phyloP scores from a whole-genome alignment of 805 yeast species.

The Aciculoconidium aculeatum region DNA sequence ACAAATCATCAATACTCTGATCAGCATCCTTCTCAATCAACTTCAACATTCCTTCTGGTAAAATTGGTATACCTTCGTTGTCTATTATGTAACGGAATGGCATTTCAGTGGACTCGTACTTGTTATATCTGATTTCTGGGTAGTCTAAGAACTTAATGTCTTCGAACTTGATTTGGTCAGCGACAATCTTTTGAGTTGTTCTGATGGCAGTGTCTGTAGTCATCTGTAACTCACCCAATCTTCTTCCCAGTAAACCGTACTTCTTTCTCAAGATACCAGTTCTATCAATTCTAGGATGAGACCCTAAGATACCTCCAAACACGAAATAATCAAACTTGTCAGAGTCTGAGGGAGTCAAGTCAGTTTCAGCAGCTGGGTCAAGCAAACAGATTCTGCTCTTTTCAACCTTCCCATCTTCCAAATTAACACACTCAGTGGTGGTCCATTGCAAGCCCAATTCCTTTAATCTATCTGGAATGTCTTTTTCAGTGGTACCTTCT shows the following conservation, averaged over 20 bases:
- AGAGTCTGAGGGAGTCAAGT: constrained; percentile 66
- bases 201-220: constrained; percentile 97
- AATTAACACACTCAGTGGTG: constrained; percentile 56
- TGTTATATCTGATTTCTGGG: constrained; percentile 86
- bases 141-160: constrained; percentile 82
- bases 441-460: constrained; percentile 79
- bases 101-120: constrained; percentile 94
- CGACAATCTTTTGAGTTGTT: constrained; percentile 78
- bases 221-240: constrained; percentile 88
- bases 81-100: constrained; percentile 88
- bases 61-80: constrained; percentile 59
- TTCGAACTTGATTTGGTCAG: constrained; percentile 51
- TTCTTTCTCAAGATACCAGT: constrained; percentile 80
- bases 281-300: constrained; percentile 89
- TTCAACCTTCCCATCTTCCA: constrained; percentile 40
- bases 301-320: constrained; percentile 95
- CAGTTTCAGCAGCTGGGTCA: constrained; percentile 81
- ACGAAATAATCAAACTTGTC: constrained; percentile 76
- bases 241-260: constrained; percentile 81
- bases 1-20: constrained; percentile 70
- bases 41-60: constrained; percentile 88
- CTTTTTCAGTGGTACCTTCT: constrained; percentile 47
- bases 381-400: constrained; percentile 65
- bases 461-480: constrained; percentile 56
- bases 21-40: constrained; percentile 82